These are phyloP conservation scores for Solanum hybrid DNA, from an alignment of 305 asterid genomes.

Conservation along the genomic window DNA sequence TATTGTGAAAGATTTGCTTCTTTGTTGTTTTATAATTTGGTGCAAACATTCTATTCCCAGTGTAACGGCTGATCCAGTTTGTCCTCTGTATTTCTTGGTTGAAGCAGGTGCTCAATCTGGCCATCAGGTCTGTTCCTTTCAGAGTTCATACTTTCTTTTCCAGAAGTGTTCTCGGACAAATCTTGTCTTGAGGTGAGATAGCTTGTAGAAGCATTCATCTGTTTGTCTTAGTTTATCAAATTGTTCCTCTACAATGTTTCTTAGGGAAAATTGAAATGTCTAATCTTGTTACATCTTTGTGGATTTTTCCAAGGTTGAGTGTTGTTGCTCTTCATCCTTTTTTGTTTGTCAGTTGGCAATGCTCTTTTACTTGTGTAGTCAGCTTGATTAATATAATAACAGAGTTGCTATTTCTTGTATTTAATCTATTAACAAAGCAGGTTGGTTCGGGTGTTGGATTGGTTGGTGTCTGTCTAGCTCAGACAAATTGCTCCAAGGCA, in stretches of 20 bases:
- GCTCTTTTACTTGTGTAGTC: neutral
- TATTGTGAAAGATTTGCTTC: neutral
- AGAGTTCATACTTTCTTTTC: constrained; percentile 83
- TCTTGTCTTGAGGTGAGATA: constrained; percentile 87
- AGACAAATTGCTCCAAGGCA: constrained; percentile 74
- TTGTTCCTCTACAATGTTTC: neutral
- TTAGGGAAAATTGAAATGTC: neutral
- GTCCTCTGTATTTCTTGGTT: constrained; percentile 7
- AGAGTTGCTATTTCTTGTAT: neutral
- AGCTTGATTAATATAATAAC: neutral
- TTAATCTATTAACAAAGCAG: constrained; percentile 29
- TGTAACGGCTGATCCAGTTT: neutral
- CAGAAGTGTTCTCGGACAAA: constrained; percentile 62
- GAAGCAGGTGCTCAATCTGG: constrained; percentile 84
- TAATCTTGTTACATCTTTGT: neutral
- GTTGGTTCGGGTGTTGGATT: constrained; percentile 93
- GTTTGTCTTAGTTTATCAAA: neutral
- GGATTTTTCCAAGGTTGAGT: neutral
- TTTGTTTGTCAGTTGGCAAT: neutral
- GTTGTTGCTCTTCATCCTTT: neutral
- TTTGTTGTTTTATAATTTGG: neutral
- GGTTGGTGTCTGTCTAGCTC: constrained; percentile 77
- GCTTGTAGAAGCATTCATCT: neutral
- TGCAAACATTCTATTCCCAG: neutral
- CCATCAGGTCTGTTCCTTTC: constrained; percentile 95